Percentiles rank a stretch among this genome's conserved stretches.
These are phyloP conservation scores for Pulveroboletus sp. DNA, from an alignment of 768 basidiomycete species.

Conservation along the genomic window DNA sequence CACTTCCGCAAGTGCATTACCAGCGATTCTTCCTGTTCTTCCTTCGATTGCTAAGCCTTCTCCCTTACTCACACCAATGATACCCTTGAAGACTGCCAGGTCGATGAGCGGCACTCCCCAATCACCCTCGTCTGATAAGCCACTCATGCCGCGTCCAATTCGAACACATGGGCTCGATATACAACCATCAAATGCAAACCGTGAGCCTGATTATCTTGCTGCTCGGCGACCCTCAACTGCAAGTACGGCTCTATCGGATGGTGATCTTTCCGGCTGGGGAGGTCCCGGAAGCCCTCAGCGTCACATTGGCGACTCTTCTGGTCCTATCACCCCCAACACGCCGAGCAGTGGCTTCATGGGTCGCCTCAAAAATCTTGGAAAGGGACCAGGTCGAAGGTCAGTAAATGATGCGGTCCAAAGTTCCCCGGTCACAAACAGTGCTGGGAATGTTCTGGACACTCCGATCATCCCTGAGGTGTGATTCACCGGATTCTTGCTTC, in stretches of 20 bases:
- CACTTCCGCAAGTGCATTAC: slow-evolving; percentile 60
- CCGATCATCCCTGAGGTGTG: slow-evolving; percentile 24
- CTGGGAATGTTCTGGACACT: slow-evolving; percentile 13
- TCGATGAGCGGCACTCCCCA: slow-evolving; percentile 38
- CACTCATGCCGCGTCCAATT: slow-evolving; percentile 31
- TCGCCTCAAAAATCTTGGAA: slow-evolving; percentile 70
- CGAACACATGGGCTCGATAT: slow-evolving; percentile 45
- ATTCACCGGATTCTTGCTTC: neutral
- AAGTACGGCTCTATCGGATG: slow-evolving; percentile 40
- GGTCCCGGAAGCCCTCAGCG: slow-evolving; percentile 35
- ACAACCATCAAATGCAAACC: slow-evolving; percentile 24
- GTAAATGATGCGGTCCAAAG: slow-evolving; percentile 19
- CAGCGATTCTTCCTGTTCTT: slow-evolving; percentile 51
- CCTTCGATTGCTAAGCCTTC: slow-evolving; percentile 43
- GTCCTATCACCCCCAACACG: slow-evolving; percentile 44
- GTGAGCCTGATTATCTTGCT: slow-evolving; percentile 52
- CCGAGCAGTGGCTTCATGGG: slow-evolving; percentile 68
- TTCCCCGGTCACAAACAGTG: slow-evolving; percentile 20
- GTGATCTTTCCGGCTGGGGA: slow-evolving; percentile 45
- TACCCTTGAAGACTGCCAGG: slow-evolving; percentile 40
- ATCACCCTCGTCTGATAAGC: slow-evolving; percentile 35
- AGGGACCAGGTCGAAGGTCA: slow-evolving; percentile 40
- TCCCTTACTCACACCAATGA: slow-evolving; percentile 57
- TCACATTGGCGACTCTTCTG: slow-evolving; percentile 24
- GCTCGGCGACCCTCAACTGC: slow-evolving; percentile 43